Evolutionary conservation across 108 stramenopile genomes (phyloP).

Genomic region (Pseudonitzschia pungens): DNA sequence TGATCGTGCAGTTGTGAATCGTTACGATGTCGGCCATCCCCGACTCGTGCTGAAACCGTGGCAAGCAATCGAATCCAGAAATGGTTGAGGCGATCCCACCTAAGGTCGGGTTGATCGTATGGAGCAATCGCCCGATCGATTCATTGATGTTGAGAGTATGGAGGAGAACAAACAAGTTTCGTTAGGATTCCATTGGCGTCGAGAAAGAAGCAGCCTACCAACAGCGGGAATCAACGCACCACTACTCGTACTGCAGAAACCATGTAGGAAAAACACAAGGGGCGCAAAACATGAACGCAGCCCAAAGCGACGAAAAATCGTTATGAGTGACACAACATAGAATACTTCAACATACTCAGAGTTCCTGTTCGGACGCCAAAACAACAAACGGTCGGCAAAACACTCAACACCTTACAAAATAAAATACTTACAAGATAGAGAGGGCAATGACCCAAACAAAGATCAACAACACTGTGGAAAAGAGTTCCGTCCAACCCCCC

Average conservation of each 20-base stretch:
- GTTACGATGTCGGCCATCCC: not conserved
- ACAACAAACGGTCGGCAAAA: not conserved
- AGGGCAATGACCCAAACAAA: conserved; percentile 39
- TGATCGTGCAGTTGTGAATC: conserved; percentile 16
- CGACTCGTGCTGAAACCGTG: not conserved
- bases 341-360: not conserved
- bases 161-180: too few species aligned
- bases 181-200: not conserved
- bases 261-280: too few species aligned
- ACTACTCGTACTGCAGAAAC: too few species aligned
- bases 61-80: conserved; percentile 4
- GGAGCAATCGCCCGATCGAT: not conserved
- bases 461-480: conserved; percentile 27
- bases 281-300: too few species aligned
- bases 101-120: not conserved
- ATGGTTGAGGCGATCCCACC: not conserved
- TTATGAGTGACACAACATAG: too few species aligned
- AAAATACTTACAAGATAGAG: conserved; percentile 26
- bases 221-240: too few species aligned
- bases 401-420: not conserved
- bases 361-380: not conserved
- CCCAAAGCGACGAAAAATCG: too few species aligned
- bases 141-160: not conserved
- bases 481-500: conserved; percentile 52
- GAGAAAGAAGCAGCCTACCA: not conserved